Evolutionary conservation across 1,284 basidiomycete genomes (phyloP).

Genomic region (Ceratobasidium sp.): DNA sequence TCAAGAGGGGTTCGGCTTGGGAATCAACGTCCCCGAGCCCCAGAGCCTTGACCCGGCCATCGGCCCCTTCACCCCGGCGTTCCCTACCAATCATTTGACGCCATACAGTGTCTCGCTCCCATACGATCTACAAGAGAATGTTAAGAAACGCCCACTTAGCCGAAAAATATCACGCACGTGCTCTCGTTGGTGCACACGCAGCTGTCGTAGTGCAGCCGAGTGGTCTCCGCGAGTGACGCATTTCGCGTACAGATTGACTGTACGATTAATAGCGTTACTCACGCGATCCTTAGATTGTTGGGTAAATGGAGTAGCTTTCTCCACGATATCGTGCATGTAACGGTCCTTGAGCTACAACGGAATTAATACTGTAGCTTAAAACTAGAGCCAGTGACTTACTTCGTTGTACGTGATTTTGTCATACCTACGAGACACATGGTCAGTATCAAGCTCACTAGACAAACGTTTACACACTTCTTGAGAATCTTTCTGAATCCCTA

Average conservation of each 20-base stretch:
- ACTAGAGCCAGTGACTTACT: slow-evolving; percentile 51
- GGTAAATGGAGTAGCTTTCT: slow-evolving; percentile 71
- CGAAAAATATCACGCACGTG: slow-evolving; percentile 52
- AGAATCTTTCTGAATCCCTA: slow-evolving; percentile 89
- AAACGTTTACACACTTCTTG: slow-evolving; percentile 74
- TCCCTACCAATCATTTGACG: slow-evolving; percentile 95
- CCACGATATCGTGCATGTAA: slow-evolving; percentile 81
- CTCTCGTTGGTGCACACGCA: slow-evolving; percentile 88
- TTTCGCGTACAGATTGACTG: slow-evolving; percentile 81
- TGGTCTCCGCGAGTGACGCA: slow-evolving; percentile 83
- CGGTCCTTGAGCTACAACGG: slow-evolving; percentile 70
- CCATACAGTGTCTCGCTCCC: slow-evolving; percentile 96
- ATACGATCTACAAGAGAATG: slow-evolving; percentile 63
- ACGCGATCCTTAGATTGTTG: slow-evolving; percentile 68
- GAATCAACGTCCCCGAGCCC: slow-evolving; percentile 51
- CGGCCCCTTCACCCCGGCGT: slow-evolving; percentile 65
- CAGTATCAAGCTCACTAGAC: background rate
- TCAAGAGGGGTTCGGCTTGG: slow-evolving; percentile 63
- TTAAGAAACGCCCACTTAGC: background rate
- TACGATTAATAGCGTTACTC: slow-evolving; percentile 63
- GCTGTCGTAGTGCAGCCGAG: slow-evolving; percentile 74
- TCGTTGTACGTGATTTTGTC: slow-evolving; percentile 91
- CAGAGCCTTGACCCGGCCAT: slow-evolving; percentile 54
- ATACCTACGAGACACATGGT: slow-evolving; percentile 60
- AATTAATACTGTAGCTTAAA: background rate